Percentiles rank a stretch among this genome's conserved stretches.
Evolutionary conservation across 768 basidiomycete genomes (phyloP).

Genomic region (Lentinula sp.): DNA sequence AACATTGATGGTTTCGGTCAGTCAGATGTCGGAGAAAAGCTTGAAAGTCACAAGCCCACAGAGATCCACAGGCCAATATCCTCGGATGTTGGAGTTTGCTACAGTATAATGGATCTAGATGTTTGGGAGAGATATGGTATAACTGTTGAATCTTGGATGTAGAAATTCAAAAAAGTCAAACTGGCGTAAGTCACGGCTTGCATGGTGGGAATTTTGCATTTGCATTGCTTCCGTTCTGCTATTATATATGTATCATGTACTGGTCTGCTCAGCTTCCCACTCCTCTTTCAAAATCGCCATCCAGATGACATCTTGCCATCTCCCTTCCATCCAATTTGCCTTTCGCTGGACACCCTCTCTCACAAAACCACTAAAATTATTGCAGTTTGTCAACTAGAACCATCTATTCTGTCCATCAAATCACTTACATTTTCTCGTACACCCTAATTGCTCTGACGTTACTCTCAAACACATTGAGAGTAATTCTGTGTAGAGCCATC

Average conservation of each 20-base stretch:
- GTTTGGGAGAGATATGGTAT: too few species aligned
- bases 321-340: conserved; percentile 25
- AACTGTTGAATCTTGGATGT: too few species aligned
- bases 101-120: too few species aligned
- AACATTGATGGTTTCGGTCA: neutral
- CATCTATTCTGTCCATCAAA: neutral
- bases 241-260: too few species aligned
- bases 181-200: too few species aligned
- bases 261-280: conserved; percentile 18
- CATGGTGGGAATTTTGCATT: too few species aligned
- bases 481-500: conserved; percentile 33
- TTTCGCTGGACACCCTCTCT: conserved; percentile 31
- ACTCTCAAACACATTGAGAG: conserved; percentile 29
- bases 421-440: conserved; percentile 35
- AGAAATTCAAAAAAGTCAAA: too few species aligned
- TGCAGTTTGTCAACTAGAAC: neutral
- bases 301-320: conserved; percentile 28
- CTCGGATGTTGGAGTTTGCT: neutral
- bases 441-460: conserved; percentile 32
- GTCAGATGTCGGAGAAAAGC: neutral
- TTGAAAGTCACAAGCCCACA: neutral
- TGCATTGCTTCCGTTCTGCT: neutral
- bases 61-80: neutral
- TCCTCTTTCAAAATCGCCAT: conserved; percentile 37
- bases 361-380: conserved; percentile 27